Conservation (phyloP, 1,284 basidiomycete genomes). For the Phenoliferia sp. region DNA sequence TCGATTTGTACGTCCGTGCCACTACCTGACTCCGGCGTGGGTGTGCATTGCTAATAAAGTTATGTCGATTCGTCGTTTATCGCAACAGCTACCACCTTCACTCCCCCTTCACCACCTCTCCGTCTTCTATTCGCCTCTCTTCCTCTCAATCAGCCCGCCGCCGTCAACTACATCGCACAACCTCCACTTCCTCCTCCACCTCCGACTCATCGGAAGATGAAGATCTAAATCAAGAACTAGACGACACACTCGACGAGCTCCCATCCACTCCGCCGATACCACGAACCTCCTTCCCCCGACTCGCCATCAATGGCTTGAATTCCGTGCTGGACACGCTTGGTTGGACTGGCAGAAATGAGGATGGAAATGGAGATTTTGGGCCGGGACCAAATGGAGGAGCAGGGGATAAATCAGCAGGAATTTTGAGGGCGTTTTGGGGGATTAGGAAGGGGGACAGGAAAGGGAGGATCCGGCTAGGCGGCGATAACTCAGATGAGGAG, state of each 20-base stretch:
- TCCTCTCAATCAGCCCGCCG: not conserved
- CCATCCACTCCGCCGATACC: not conserved
- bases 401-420: slow-evolving; percentile 4
- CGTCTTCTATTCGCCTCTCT: not conserved
- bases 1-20: slow-evolving; percentile 5
- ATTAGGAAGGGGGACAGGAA: slow-evolving; percentile 4
- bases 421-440: slow-evolving; percentile 19
- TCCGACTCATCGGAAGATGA: not conserved
- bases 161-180: not conserved
- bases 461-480: slow-evolving; percentile 12
- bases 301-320: not conserved
- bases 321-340: slow-evolving; percentile 3
- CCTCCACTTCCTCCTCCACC: not conserved
- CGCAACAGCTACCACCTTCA: not conserved
- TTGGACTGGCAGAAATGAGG: not conserved
- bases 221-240: not conserved
- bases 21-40: too few relatives aligned
- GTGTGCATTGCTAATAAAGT: not conserved
- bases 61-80: too few relatives aligned
- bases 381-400: not conserved
- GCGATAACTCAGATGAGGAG: too few relatives aligned
- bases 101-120: not conserved
- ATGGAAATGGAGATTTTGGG: not conserved
- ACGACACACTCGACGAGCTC: slow-evolving; percentile 8
- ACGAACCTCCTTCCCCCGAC: not conserved